A percentile compares a stretch with the other conserved stretches of the same genome.
Evolutionary conservation across 768 basidiomycete genomes (phyloP).

Genomic region (Polyporus arcularius): DNA sequence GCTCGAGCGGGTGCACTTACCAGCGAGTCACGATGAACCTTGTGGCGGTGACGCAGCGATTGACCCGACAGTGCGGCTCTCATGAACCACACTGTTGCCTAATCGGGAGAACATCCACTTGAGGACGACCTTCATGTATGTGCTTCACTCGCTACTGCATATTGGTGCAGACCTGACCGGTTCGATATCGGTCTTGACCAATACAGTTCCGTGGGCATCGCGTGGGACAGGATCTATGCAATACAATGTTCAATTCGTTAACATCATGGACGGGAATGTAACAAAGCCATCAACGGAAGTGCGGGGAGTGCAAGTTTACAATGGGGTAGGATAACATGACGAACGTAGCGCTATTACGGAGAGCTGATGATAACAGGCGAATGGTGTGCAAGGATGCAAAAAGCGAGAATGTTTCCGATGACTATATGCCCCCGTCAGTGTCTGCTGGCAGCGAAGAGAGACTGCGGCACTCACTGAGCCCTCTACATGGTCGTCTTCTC

Average conservation of each 20-base stretch:
- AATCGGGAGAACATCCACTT: too few species aligned
- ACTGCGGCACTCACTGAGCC: not conserved
- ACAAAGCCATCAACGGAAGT: not conserved
- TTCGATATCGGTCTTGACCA: too few species aligned
- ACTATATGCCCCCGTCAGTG: not conserved
- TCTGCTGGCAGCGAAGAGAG: not conserved
- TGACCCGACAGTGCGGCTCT: not conserved
- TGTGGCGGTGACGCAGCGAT: not conserved
- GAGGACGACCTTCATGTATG: too few species aligned
- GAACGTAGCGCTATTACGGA: conserved; percentile 14
- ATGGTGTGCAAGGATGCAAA: not conserved
- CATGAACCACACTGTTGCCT: too few species aligned
- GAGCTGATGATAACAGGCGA: not conserved
- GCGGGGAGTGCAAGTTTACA: not conserved
- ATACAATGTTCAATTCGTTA: conserved; percentile 14
- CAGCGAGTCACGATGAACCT: not conserved
- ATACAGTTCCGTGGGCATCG: too few species aligned
- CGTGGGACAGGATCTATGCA: conserved; percentile 6
- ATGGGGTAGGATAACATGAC: not conserved
- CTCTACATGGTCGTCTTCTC: conserved; percentile 34
- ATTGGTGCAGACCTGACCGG: too few species aligned
- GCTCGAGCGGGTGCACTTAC: not conserved
- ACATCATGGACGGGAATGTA: not conserved
- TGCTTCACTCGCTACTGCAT: too few species aligned
- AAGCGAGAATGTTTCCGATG: conserved; percentile 1